Evolutionary conservation across 2,329 filamentous ascomycete genomes (phyloP).

Genomic region (Aureobasidium sp.): DNA sequence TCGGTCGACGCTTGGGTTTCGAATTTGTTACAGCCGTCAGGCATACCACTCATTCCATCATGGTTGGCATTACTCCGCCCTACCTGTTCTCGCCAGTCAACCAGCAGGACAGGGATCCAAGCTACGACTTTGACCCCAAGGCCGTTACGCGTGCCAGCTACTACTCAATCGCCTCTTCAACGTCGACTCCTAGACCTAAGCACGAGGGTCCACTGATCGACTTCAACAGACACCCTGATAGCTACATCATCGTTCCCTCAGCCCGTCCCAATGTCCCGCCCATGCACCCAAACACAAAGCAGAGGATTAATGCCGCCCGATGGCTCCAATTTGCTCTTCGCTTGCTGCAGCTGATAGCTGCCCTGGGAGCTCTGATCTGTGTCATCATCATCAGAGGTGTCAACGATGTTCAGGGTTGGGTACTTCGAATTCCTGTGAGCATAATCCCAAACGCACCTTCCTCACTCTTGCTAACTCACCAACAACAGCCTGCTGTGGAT

Average conservation of each 20-base stretch:
- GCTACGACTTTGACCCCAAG: constrained; percentile 72
- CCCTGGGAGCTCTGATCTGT: constrained; percentile 64
- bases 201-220: constrained; percentile 68
- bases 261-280: constrained; percentile 54
- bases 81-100: constrained; percentile 62
- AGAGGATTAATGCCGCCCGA: constrained; percentile 61
- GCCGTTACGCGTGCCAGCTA: constrained; percentile 73
- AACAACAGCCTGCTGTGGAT: constrained; percentile 62
- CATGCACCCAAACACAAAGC: constrained; percentile 65
- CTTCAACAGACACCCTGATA: constrained; percentile 80
- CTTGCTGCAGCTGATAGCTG: constrained; percentile 58
- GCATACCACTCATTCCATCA: constrained; percentile 5
- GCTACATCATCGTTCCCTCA: constrained; percentile 58
- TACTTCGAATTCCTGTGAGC: constrained; percentile 69
- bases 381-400: constrained; percentile 70
- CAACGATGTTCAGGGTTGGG: constrained; percentile 59
- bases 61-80: constrained; percentile 53
- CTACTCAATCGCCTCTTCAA: constrained; percentile 35
- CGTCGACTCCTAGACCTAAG: constrained; percentile 49
- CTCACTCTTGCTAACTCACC: neutral
- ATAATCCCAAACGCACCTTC: neutral
- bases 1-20: neutral
- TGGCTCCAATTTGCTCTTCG: constrained; percentile 63
- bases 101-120: constrained; percentile 43
- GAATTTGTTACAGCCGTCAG: neutral